These are phyloP conservation scores for Tieghemiomyces parasiticus DNA, from an alignment of 192 early-diverging fungal species.

Conservation along the genomic window DNA sequence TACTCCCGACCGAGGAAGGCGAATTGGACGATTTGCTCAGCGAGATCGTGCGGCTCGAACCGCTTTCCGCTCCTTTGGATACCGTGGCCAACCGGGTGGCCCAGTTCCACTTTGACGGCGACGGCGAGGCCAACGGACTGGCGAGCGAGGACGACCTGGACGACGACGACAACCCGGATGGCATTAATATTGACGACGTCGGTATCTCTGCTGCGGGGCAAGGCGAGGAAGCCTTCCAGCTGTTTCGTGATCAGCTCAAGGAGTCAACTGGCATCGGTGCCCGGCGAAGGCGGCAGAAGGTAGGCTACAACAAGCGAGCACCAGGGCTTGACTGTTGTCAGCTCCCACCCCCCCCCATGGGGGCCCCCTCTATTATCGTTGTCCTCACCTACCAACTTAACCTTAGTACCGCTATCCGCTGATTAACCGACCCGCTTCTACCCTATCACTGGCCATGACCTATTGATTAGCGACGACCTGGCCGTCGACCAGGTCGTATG, in stretches of 20 bases:
- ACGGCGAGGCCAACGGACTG: not conserved
- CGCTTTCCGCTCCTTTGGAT: not conserved
- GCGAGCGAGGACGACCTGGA: not conserved
- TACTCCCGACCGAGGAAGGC: not conserved
- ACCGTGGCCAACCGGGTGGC: not conserved
- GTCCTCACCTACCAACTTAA: not conserved
- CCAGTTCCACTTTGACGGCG: not conserved
- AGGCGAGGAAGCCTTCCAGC: slow-evolving; percentile 3
- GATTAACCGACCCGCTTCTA: not conserved
- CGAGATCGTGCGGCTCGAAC: not conserved
- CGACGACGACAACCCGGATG: not conserved
- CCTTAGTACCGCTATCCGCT: not conserved
- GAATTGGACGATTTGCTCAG: not conserved
- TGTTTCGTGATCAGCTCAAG: slow-evolving; percentile 4
- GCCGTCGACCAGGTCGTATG: not conserved
- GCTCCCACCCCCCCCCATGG: not conserved
- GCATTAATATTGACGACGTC: no score
- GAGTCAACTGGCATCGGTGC: slow-evolving; percentile 1
- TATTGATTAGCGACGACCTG: not conserved
- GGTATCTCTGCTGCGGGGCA: no score
- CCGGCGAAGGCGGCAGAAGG: not conserved
- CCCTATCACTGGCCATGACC: not conserved
- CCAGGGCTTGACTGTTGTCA: not conserved
- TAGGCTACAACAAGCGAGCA: not conserved
- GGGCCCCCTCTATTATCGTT: not conserved